Evolutionary conservation across 1,284 basidiomycete genomes (phyloP), one percentile per base, ranked within the genome.

Genomic region (Irpex rosettiformis): DNA sequence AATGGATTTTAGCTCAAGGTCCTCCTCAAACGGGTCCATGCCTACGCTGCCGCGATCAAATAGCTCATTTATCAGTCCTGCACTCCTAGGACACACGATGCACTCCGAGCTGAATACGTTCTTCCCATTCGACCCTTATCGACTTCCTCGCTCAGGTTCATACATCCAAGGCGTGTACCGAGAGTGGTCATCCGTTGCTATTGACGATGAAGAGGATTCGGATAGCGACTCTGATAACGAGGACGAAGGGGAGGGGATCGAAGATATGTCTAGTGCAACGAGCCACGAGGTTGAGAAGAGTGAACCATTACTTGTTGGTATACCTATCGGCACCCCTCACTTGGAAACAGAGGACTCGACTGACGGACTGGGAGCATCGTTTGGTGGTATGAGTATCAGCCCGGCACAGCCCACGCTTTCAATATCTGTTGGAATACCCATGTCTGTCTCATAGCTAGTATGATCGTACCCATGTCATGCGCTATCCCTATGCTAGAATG

Each of bases 101-200:
- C 84, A 88, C 58, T 79, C 84, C 4, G 93, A 95, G 59, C 79
- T 98, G 52, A 94, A 96, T 70, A 88, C 88, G 11, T 99, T 98
- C 78, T 99, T 99, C 78, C 97, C 97, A 0, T 99, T 99, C 70
- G 97, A 99, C 71, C 97, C 97, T 1, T 99, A 94, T 77, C 92
- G 89, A 64, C 84, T 99, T 1, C 91, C 93, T 1, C 80, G 81
- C 56, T 91, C 89, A 51, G 75, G 79, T 45, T 71, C 72, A n/a
- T 91, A 86, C 65, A 88, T 93, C 43, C 81, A 87, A 54, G 79
- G 77, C 11, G 79, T 91, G 16, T 93, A 92, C 65, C 77, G 91
- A 40, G 90, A 91, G 62, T 93, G 90, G 90, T 74, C 82, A 13
- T 75, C 80, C 27, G 90, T 92, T 3, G 86, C 87, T n/a, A 84